Evolutionary conservation across 2,329 filamentous ascomycete genomes (phyloP).

Genomic region (Keithomyces neogunnii): DNA sequence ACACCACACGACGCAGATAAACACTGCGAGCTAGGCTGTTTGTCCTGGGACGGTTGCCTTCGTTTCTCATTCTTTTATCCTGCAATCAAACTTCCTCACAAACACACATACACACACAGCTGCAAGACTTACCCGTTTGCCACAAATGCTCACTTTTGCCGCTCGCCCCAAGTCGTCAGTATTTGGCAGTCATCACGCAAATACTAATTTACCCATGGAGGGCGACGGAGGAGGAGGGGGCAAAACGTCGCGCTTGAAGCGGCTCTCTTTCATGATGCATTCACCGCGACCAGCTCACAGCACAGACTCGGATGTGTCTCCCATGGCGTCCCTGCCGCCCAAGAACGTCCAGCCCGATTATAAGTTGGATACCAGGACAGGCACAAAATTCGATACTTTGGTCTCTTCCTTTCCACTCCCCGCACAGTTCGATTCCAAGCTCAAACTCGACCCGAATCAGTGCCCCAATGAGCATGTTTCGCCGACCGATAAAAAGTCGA

Average conservation of each 20-base stretch:
- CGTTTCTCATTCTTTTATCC: background rate
- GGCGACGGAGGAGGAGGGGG: slow-evolving; percentile 5
- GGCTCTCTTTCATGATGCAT: slow-evolving; percentile 11
- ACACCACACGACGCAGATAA: background rate
- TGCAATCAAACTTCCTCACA: background rate
- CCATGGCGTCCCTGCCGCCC: slow-evolving; percentile 21
- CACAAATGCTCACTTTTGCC: slow-evolving; percentile 8
- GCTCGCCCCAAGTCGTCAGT: slow-evolving; percentile 5
- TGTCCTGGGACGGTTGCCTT: background rate
- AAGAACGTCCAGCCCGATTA: background rate
- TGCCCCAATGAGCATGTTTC: slow-evolving; percentile 13
- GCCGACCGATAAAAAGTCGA: slow-evolving; percentile 24
- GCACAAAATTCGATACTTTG: background rate
- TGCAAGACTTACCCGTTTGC: background rate
- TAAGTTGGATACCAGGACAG: background rate
- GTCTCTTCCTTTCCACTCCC: background rate
- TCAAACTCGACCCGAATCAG: slow-evolving; percentile 7
- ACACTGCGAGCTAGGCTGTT: background rate
- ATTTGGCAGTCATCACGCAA: slow-evolving; percentile 7
- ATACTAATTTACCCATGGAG: background rate
- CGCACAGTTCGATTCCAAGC: background rate
- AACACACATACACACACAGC: no score
- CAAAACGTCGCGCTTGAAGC: slow-evolving; percentile 4
- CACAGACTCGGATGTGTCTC: slow-evolving; percentile 36
- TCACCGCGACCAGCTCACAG: slow-evolving; percentile 18